Evolutionary conservation across 2,329 filamentous ascomycete genomes (phyloP), one percentile per base, ranked within the genome.

Genomic region (Aspergillus thermomutatus): DNA sequence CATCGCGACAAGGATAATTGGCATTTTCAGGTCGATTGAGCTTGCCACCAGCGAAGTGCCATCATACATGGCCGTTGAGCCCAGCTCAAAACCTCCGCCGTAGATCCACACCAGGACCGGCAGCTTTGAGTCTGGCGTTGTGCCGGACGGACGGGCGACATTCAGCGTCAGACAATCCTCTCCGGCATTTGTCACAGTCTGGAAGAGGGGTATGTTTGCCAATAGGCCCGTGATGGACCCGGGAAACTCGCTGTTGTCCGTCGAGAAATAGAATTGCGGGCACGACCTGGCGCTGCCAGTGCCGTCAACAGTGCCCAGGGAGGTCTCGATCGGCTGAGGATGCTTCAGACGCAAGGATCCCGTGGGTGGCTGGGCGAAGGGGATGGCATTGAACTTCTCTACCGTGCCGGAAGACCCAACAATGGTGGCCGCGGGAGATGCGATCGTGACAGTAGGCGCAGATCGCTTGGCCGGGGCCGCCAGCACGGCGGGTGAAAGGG

Each of bases 381-480:
- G 90, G 55, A 94, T 90, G 23, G 87, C 89, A 54, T 82, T 85
- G 76, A 90, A 92, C 26, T 79, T 83, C 56, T 93, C 89, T 21
- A 91, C 80, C 26, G 4, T 74, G 72, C 2, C 69, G 49, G 2
- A 49, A 65, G 2, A 71, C 67, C 69, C 72, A 19, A 71, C 69
- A 34, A 89, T 74, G 4, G 82, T 87, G 40, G 83, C 86, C 46
- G 63, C 19, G 7, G 72, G 71, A 3, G 81, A 79, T 1, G 80
- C 72, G 37, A 86, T 80, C 17, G 79, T 73, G 50, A 87, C 84
- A 3, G 80, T 81, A 3, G 83, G 82, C 23, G 69, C 72, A 34
- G 66, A 72, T 60, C 78, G 79, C 55, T 79, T 75, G 9, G 61
- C 59, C 10, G 64, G 66, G 14, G 57, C 60, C 26, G 60, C 66